Base-by-base conservation (phyloP, 2,329 filamentous ascomycete genomes). In the Talaromyces amestolkiae region DNA sequence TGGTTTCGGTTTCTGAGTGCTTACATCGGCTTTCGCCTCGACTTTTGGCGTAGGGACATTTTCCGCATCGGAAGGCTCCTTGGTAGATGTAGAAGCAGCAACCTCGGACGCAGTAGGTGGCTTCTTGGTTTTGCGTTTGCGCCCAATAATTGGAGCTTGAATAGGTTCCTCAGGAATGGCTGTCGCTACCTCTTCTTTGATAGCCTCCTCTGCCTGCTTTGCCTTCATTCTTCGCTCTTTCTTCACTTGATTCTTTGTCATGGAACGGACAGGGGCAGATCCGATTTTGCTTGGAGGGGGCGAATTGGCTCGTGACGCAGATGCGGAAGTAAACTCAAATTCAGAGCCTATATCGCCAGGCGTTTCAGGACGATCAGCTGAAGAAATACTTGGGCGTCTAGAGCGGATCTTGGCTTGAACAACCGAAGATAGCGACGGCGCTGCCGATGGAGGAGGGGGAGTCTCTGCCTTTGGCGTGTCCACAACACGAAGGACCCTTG, bases 201-300 rank as follows among this genome's bases (percentile, higher is more conserved):
- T 76, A 13, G 75, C 74, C 65, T 82, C 80, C 1, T 82, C 80
- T 0, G 75, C 76, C 47, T 81, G 77, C 69, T 81, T 83, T 1
- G 81, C 80, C 67, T 82, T 82, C 60, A 84, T 81, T 65, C 78
- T 74, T 62, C 84, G 76, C 65, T 86, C 84, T 73, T 88, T 89
- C 76, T 87, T 88, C 58, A 81, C 79, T 70, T 89, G 86, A 63
- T 81, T 87, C 75, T 89, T 89, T 6, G 85, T 87, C 73, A 87
- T 84, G 60, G 83, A 78, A 59, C 85, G 80, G 5, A 87, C 81
- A 10, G 86, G 86, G 2, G 86, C 87, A 51, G 85, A 84, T 6
- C 86, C 86, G 27, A 88, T 83, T 66, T 83, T 84, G 59, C 78
- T 79, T 13, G 78, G 79, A 33, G 78, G 79, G 37, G 86, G 86